Conservation (phyloP, 129 eudicot species). For the Dittrichia graveolens region DNA sequence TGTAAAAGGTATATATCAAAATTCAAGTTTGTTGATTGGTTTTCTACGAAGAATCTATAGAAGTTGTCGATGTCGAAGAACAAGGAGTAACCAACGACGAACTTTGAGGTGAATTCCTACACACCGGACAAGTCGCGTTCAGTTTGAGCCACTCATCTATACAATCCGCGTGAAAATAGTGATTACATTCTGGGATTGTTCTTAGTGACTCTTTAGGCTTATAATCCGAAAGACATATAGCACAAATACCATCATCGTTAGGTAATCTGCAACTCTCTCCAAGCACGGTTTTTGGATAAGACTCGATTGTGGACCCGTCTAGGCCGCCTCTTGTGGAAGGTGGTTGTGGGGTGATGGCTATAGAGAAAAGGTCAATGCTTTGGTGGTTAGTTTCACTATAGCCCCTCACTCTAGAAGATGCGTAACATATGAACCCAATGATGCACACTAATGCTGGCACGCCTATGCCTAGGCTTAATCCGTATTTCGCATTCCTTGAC, state of each 20-base stretch:
- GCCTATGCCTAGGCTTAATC: conserved; percentile 41
- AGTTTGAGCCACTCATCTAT: conserved; percentile 86
- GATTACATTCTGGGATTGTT: conserved; percentile 76
- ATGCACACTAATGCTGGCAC: conserved; percentile 21
- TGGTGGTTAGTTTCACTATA: conserved; percentile 16
- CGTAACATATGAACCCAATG: conserved; percentile 25
- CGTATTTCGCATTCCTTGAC: conserved; percentile 34
- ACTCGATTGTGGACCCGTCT: conserved; percentile 48
- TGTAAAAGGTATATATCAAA: neutral
- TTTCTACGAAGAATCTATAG: conserved; percentile 19
- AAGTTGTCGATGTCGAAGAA: conserved; percentile 32
- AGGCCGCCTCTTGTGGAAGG: conserved; percentile 44
- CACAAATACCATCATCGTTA: conserved; percentile 48
- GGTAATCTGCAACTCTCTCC: conserved; percentile 60
- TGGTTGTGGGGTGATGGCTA: conserved; percentile 32
- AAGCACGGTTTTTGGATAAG: conserved; percentile 47
- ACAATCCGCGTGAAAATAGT: conserved; percentile 73
- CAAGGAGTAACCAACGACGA: conserved; percentile 37
- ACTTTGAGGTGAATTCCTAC: conserved; percentile 66
- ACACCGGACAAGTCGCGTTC: conserved; percentile 78
- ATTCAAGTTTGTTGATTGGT: neutral
- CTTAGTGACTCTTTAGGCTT: conserved; percentile 68
- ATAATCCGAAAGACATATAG: conserved; percentile 82
- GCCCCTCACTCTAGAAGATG: conserved; percentile 13
- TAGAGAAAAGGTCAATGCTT: conserved; percentile 30